A percentile compares a stretch with the other conserved stretches of the same genome.
These are phyloP conservation scores for Echites panduratus DNA, from an alignment of 257 asterid species.

Conservation along the genomic window DNA sequence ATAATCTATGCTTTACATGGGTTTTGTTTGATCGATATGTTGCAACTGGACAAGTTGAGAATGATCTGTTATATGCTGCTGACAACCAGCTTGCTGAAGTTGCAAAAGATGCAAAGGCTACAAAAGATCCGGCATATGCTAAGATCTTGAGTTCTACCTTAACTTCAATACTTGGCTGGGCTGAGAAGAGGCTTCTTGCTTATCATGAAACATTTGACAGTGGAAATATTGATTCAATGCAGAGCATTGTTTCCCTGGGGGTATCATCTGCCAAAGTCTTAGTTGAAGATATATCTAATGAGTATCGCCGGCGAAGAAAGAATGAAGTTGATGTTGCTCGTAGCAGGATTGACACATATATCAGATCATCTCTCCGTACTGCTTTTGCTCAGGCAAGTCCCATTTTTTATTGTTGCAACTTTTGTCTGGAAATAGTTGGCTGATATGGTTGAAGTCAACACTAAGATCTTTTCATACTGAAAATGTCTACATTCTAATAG, in stretches of 20 bases:
- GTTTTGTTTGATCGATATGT: conserved; percentile 81
- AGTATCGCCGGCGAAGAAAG: conserved; percentile 87
- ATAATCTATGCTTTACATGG: conserved; percentile 90
- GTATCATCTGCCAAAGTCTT: conserved; percentile 79
- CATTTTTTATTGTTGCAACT: neutral
- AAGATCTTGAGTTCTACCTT: conserved; percentile 76
- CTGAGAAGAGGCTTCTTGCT: conserved; percentile 96
- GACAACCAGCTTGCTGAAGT: conserved; percentile 82
- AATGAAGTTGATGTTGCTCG: conserved; percentile 85
- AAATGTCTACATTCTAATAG: neutral
- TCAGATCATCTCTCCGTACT: conserved; percentile 95
- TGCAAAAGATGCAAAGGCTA: conserved; percentile 77
- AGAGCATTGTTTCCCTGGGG: conserved; percentile 80
- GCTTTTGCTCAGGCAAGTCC: conserved; percentile 98
- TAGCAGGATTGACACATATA: conserved; percentile 90
- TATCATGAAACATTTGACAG: conserved; percentile 88
- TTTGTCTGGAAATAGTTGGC: conserved; percentile 3
- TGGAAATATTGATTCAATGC: conserved; percentile 77
- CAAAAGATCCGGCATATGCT: conserved; percentile 70
- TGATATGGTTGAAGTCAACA: neutral
- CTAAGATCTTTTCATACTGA: neutral
- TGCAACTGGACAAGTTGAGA: conserved; percentile 80
- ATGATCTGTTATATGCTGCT: conserved; percentile 71
- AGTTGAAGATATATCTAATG: conserved; percentile 93
- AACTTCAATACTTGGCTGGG: conserved; percentile 96